Evolutionary conservation across 2,329 filamentous ascomycete genomes (phyloP), one percentile per base, ranked within the genome.

Genomic region (Mycosphaerella sp.): DNA sequence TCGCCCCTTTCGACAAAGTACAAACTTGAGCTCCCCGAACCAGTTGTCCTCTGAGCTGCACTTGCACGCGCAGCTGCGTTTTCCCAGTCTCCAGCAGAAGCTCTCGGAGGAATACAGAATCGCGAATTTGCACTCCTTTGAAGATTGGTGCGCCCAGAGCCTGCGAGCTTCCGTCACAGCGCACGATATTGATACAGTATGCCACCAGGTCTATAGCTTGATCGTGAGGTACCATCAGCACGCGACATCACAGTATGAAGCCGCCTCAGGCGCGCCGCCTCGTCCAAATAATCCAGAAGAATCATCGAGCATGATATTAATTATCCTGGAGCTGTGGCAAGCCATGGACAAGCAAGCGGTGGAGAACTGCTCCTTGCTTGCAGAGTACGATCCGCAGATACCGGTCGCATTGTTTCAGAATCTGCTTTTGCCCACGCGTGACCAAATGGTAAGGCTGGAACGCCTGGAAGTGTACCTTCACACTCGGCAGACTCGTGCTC

Each of bases 251-350:
- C 34, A 38, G 10, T 38, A 38, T 10, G 34, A 38, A n/a, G 10
- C 34, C 4, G 12, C 34, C 4, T 5, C 6, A 8, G 34, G 34
- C 34, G 12, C 34, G 34, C 10, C 34, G 12, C 10, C 34, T 9
- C 10, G 34, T 11, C 10, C 34, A 9, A 38, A 38, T 9, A 38
- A 38, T 10, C 34, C 34, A 11, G 34, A 38, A 38, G 34, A 9
- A 11, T n/a, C 12, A 9, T 38, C 34, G 8, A 38, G 12, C 34
- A 38, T n/a, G 34, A 38, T 38, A 2, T 10, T 38, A 9, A 74
- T 69, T 6, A 34, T 81, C 0, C 76, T 86, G 62, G 77, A 80
- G 45, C 57, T 83, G 0, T 87, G 83, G 83, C 65, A 78, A 2
- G 60, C 64, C 1, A 73, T 86, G 64, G 84, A 87, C 57, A 61